These are phyloP conservation scores for Xylaria telfairii DNA, from an alignment of 495 filamentous ascomycete genomes.

Conservation along the genomic window DNA sequence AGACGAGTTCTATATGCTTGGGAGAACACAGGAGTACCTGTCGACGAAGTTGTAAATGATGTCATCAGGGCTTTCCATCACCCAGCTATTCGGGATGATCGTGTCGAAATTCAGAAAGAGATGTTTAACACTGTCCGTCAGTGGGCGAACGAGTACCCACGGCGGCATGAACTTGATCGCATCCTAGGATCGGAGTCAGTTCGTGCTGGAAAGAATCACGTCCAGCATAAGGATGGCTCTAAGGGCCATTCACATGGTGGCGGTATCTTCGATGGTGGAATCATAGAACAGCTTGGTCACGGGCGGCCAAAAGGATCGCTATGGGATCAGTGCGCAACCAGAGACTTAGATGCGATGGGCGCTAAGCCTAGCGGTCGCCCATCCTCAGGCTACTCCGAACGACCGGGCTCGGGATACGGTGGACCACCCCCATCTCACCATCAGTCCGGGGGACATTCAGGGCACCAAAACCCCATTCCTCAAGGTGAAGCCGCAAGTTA, in stretches of 20 bases:
- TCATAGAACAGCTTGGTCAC: slow-evolving; percentile 53
- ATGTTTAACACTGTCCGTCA: slow-evolving; percentile 85
- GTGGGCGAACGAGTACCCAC: slow-evolving; percentile 73
- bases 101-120: slow-evolving; percentile 75
- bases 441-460: slow-evolving; percentile 23
- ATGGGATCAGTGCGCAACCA: slow-evolving; percentile 56
- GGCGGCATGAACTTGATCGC: slow-evolving; percentile 69
- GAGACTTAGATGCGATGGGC: slow-evolving; percentile 50
- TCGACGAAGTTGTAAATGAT: slow-evolving; percentile 79
- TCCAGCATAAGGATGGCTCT: slow-evolving; percentile 36
- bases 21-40: slow-evolving; percentile 81
- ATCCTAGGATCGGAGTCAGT: slow-evolving; percentile 83
- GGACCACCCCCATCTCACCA: slow-evolving; percentile 24
- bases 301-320: slow-evolving; percentile 56
- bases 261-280: slow-evolving; percentile 45
- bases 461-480: slow-evolving; percentile 11
- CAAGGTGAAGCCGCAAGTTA: slow-evolving; percentile 39
- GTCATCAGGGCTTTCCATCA: slow-evolving; percentile 85
- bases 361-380: slow-evolving; percentile 25
- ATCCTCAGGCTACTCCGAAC: slow-evolving; percentile 28
- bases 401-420: slow-evolving; percentile 22
- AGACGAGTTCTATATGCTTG: slow-evolving; percentile 85
- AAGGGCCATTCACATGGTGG: slow-evolving; percentile 46
- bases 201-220: slow-evolving; percentile 76
- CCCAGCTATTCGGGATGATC: slow-evolving; percentile 74